Conservation (phyloP, 106 monocot species). For the Platanthera guangdongensis region DNA sequence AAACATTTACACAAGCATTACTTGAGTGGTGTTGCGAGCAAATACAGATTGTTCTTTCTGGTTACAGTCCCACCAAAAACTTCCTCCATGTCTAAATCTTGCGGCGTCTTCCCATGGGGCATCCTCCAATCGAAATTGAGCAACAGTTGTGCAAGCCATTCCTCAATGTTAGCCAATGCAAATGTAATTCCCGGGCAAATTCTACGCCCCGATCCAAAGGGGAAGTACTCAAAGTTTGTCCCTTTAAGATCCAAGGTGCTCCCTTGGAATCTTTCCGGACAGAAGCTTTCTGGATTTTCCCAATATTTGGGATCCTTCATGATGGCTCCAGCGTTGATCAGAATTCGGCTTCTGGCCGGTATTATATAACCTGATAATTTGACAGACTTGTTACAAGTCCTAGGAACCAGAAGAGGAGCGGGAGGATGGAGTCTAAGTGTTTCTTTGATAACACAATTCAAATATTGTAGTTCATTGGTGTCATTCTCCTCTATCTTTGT, state of each 20-base stretch:
- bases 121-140: background rate
- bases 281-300: background rate
- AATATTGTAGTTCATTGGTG: background rate
- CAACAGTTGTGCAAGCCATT: background rate
- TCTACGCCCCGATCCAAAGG: background rate
- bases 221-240: background rate
- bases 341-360: background rate
- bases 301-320: background rate
- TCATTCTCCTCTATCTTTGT: background rate
- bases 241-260: background rate
- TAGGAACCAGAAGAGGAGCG: background rate
- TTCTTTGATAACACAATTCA: background rate
- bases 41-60: background rate
- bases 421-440: background rate
- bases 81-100: background rate
- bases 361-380: background rate
- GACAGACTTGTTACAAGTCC: too few relatives aligned
- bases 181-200: background rate
- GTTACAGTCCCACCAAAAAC: background rate
- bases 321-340: background rate
- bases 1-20: too few relatives aligned
- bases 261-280: background rate
- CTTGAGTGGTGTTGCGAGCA: background rate
- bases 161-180: background rate
- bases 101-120: background rate